A percentile compares a stretch with the other conserved stretches of the same genome.
Conservation (phyloP, 352 stramenopile species). For the Pythium aphanidermatum region DNA sequence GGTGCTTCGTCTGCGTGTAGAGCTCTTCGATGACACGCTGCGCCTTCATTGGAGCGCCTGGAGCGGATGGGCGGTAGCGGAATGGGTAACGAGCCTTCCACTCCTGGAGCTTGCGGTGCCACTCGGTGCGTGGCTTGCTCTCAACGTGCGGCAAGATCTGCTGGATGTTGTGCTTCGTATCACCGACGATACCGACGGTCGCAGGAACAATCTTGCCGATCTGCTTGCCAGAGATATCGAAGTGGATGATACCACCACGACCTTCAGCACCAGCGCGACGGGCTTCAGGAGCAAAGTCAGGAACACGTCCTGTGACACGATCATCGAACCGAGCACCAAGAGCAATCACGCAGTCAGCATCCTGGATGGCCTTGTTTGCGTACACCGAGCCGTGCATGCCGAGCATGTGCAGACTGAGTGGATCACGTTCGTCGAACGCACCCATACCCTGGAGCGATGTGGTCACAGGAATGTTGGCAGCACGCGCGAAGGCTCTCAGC, state of each 20-base stretch:
- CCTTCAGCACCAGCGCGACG: conserved; percentile 86
- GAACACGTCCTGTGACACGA: conserved; percentile 91
- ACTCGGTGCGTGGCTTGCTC: conserved; percentile 81
- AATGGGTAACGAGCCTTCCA: conserved; percentile 93
- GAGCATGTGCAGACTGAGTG: conserved; percentile 94
- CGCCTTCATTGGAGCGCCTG: conserved; percentile 85
- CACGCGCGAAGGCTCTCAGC: conserved; percentile 87
- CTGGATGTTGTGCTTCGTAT: conserved; percentile 91
- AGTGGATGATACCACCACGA: conserved; percentile 94
- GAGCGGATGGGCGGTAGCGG: conserved; percentile 73
- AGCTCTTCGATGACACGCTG: conserved; percentile 93
- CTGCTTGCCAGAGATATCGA: conserved; percentile 91
- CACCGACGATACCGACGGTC: conserved; percentile 68
- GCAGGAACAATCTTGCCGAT: conserved; percentile 82
- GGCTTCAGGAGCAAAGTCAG: conserved; percentile 91
- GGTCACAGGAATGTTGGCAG: conserved; percentile 93
- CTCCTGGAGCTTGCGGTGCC: conserved; percentile 88
- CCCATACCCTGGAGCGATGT: conserved; percentile 93
- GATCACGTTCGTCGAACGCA: conserved; percentile 91
- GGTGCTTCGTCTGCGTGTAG: conserved; percentile 90
- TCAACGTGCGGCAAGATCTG: conserved; percentile 80
- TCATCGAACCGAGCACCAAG: conserved; percentile 95
- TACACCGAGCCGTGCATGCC: conserved; percentile 96
- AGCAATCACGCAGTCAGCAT: conserved; percentile 92
- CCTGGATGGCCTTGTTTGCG: conserved; percentile 95